Percentiles rank a stretch among this genome's conserved stretches.
phyloP scores from a whole-genome alignment of 805 yeast genomes.

The Zygotorulaspora sp. region DNA sequence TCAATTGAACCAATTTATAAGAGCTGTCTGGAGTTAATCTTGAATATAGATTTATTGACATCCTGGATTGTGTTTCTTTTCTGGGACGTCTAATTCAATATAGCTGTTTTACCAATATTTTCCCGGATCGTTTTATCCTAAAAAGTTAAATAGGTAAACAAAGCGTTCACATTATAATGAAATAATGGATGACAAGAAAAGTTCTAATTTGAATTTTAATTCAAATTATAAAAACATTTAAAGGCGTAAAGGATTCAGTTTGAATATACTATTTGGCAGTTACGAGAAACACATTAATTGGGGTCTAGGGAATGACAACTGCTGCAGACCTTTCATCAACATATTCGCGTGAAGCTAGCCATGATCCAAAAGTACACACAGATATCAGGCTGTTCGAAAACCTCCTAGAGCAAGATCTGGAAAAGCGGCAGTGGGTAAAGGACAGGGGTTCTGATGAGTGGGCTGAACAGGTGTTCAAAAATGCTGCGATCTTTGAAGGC shows the following conservation, averaged over 20 bases:
- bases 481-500: conserved; percentile 25
- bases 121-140: conserved; percentile 1
- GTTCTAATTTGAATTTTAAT: too few species aligned
- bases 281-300: too few species aligned
- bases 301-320: too few species aligned
- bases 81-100: too few species aligned
- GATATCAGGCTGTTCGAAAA: conserved; percentile 14
- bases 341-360: conserved; percentile 9
- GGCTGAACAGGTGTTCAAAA: conserved; percentile 20
- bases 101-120: too few species aligned
- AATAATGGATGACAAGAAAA: too few species aligned
- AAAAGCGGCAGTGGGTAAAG: conserved; percentile 4
- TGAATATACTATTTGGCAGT: too few species aligned
- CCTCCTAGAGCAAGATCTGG: conserved; percentile 7
- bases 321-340: conserved; percentile 13
- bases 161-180: neutral
- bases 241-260: too few species aligned
- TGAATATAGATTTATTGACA: conserved; percentile 22
- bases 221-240: too few species aligned
- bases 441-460: conserved; percentile 17
- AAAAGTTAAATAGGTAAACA: conserved; percentile 8
- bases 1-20: conserved; percentile 50
- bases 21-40: conserved; percentile 26
- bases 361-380: neutral
- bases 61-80: too few species aligned